These are phyloP conservation scores for Seiridium cupressi DNA, from an alignment of 2,329 filamentous ascomycete genomes.

Conservation along the genomic window DNA sequence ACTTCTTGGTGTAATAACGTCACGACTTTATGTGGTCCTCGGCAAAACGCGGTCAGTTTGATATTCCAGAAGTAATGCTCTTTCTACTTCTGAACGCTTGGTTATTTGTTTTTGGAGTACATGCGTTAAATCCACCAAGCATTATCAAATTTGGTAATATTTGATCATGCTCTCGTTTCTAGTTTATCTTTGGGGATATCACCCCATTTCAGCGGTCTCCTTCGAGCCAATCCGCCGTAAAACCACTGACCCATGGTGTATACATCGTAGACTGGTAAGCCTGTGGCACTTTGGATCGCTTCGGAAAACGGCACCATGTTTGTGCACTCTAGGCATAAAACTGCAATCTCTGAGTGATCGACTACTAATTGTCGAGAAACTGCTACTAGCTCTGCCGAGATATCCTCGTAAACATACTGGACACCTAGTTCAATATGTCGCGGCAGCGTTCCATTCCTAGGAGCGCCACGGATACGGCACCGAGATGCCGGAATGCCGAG, in stretches of 20 bases:
- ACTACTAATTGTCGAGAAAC: slow-evolving; percentile 13
- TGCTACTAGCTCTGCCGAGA: slow-evolving; percentile 20
- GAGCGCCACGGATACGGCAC: slow-evolving; percentile 14
- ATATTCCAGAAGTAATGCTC: too few relatives aligned
- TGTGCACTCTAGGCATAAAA: slow-evolving; percentile 32
- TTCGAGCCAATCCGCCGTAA: slow-evolving; percentile 28
- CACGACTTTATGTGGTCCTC: too few relatives aligned
- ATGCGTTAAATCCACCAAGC: not conserved
- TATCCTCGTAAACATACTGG: slow-evolving; percentile 14
- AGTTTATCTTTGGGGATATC: not conserved
- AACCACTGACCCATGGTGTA: slow-evolving; percentile 33
- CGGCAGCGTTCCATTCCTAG: slow-evolving; percentile 16
- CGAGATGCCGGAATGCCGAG: slow-evolving; percentile 18
- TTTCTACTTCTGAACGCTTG: too few relatives aligned
- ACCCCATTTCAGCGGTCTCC: slow-evolving; percentile 12
- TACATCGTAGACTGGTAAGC: slow-evolving; percentile 32
- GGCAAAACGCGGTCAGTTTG: too few relatives aligned
- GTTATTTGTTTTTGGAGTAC: too few relatives aligned
- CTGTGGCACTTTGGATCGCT: slow-evolving; percentile 26
- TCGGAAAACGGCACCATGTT: slow-evolving; percentile 34
- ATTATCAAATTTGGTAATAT: too few relatives aligned
- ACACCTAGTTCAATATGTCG: slow-evolving; percentile 15
- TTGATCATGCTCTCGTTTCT: not conserved
- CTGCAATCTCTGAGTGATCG: slow-evolving; percentile 18
- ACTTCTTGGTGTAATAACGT: slow-evolving; percentile 22